phyloP scores from a whole-genome alignment of 108 stramenopile genomes.

The Conticribra guillardii region DNA sequence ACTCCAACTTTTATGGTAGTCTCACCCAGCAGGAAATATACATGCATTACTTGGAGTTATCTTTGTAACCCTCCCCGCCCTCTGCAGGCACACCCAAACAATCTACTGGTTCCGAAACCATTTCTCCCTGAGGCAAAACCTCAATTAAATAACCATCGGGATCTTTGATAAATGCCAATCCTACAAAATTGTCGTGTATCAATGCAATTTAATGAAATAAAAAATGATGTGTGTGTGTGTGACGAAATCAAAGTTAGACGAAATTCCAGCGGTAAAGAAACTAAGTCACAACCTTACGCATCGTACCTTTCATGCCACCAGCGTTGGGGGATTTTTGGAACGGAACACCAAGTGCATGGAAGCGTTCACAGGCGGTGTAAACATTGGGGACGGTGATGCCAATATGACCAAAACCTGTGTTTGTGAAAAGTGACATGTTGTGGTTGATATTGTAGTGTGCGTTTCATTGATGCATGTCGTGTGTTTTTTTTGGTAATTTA shows the following conservation, averaged over 20 bases:
- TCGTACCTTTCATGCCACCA: constrained; percentile 52
- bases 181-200: not conserved
- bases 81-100: constrained; percentile 56
- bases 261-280: not conserved
- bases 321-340: constrained; percentile 56
- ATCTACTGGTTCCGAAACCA: constrained; percentile 61
- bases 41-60: constrained; percentile 62
- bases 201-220: not conserved
- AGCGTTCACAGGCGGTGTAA: constrained; percentile 49
- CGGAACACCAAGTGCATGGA: constrained; percentile 30
- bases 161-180: constrained; percentile 59
- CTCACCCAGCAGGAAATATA: no score
- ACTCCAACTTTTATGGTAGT: no score
- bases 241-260: not conserved
- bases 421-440: not conserved
- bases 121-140: constrained; percentile 51
- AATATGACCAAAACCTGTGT: constrained; percentile 50
- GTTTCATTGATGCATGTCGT: no score
- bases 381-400: constrained; percentile 59
- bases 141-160: constrained; percentile 59
- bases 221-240: no score
- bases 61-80: constrained; percentile 73
- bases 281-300: not conserved
- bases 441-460: no score
- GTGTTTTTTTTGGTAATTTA: no score